Percentiles rank a stretch among this genome's conserved stretches.
Evolutionary conservation across 2,329 filamentous ascomycete species (phyloP).

Genomic region (Pyricularia grisea): DNA sequence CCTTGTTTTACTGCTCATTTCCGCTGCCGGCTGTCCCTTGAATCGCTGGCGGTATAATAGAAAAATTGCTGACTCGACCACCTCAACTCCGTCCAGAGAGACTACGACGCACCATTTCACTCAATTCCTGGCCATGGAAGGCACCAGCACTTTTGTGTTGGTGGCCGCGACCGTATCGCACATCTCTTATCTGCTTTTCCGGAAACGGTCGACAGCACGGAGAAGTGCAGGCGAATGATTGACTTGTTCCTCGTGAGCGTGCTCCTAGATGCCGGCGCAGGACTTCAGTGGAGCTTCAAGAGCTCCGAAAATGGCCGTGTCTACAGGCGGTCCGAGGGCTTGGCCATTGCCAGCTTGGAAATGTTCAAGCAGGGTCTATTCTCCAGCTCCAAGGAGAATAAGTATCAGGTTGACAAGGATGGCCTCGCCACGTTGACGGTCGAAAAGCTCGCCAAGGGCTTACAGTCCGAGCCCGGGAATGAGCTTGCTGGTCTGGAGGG

Average conservation of each 20-base stretch:
- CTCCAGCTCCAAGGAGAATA: slow-evolving; percentile 71
- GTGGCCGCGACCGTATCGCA: slow-evolving; percentile 63
- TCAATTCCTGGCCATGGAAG: slow-evolving; percentile 77
- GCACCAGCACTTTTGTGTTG: slow-evolving; percentile 79
- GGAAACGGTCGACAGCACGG: slow-evolving; percentile 57
- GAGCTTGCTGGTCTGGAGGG: slow-evolving; percentile 79
- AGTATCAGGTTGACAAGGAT: slow-evolving; percentile 80
- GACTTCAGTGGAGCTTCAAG: slow-evolving; percentile 85
- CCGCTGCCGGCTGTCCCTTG: not conserved
- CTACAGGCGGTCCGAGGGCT: slow-evolving; percentile 79
- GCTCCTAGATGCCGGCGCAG: slow-evolving; percentile 78
- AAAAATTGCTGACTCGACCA: not conserved
- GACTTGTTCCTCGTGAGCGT: slow-evolving; percentile 75
- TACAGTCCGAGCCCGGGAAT: slow-evolving; percentile 78
- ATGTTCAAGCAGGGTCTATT: slow-evolving; percentile 94
- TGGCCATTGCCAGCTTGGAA: slow-evolving; percentile 68
- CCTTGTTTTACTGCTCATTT: not conserved
- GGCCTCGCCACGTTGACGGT: slow-evolving; percentile 67
- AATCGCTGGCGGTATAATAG: not conserved
- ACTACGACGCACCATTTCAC: slow-evolving; percentile 45
- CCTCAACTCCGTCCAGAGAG: slow-evolving; percentile 27
- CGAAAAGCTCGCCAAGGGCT: slow-evolving; percentile 64
- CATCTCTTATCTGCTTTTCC: slow-evolving; percentile 63
- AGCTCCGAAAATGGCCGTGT: slow-evolving; percentile 77
- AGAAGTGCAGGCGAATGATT: slow-evolving; percentile 65